Percentiles rank a stretch among this genome's conserved stretches.
These are phyloP conservation scores for Xylaria digitata DNA, from an alignment of 2,329 filamentous ascomycete genomes.

Conservation along the genomic window DNA sequence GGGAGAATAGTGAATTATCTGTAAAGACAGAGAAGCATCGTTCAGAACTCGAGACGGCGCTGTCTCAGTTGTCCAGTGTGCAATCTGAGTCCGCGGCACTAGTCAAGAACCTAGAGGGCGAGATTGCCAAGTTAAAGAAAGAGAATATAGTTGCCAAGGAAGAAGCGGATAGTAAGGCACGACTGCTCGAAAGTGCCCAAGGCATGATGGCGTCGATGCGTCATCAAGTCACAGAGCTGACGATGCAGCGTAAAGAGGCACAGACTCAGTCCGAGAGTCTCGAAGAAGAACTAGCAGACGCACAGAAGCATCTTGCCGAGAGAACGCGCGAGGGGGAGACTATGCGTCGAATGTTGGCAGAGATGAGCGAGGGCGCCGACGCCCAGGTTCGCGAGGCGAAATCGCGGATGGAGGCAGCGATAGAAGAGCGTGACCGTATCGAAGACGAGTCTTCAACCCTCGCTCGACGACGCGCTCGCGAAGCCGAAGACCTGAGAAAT, in stretches of 20 bases:
- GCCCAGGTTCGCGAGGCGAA: conserved; percentile 88
- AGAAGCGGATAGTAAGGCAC: conserved; percentile 84
- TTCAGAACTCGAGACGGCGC: conserved; percentile 75
- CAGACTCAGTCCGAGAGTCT: conserved; percentile 83
- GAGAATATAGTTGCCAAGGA: conserved; percentile 78
- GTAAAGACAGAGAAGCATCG: conserved; percentile 77
- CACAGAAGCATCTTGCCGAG: conserved; percentile 86
- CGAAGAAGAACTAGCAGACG: conserved; percentile 91
- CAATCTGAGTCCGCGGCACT: conserved; percentile 57
- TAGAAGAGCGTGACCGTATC: conserved; percentile 92
- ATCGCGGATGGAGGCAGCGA: conserved; percentile 84
- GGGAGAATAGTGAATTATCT: conserved; percentile 80
- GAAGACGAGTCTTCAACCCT: conserved; percentile 89
- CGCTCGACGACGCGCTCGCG: conserved; percentile 79
- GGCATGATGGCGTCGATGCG: conserved; percentile 91
- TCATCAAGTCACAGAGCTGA: conserved; percentile 88
- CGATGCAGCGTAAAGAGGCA: conserved; percentile 90
- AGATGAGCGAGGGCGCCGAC: conserved; percentile 87
- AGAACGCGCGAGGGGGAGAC: conserved; percentile 92
- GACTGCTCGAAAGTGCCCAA: conserved; percentile 87
- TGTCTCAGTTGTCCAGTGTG: conserved; percentile 78
- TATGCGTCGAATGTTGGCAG: conserved; percentile 88
- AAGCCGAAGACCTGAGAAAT: conserved; percentile 85
- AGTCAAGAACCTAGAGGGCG: conserved; percentile 76
- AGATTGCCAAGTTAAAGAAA: conserved; percentile 73